Evolutionary conservation across 1,139 yeast species (phyloP), one percentile per base, ranked within the genome.

Genomic region (Blastobotrys indianensis): DNA sequence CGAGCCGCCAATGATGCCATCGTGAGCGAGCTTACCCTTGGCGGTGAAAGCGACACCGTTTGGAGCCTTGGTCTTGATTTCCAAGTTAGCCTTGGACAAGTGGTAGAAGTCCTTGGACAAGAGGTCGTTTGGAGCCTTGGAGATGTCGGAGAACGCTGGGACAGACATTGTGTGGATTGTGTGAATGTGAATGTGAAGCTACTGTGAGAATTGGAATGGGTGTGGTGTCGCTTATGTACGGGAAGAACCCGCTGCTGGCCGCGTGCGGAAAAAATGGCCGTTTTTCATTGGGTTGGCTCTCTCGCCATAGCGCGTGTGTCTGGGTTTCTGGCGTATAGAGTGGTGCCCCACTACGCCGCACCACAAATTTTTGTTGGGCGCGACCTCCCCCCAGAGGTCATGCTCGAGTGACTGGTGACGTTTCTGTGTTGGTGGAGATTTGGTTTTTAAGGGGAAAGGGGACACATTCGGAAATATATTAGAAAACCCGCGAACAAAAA

Each of bases 31-130:
- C 75, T 86, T 87, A 69, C 96, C 97, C 76, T 86, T 87, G 66
- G 87, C 88, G 63, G 94, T 80, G 80, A 92, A 92, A 51, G 88
- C 79, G 52, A 92, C 97, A 61, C 97, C 97, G 69, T 88, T 90
- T 68, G 97, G 95, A 61, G 98, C 96, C 59, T 79, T 78, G 58
- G 97, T 82, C 76, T 86, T 85, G 64, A 90, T 82, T 65, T 87
- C 96, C 61, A 92, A 78, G 53, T 94, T 74, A 58, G 94, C 94
- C 55, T 92, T 85, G 57, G 94, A 74, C 60, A 78, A 74, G 76
- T 90, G 97, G 84, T 77, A 94, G 80, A 87, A 92, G 72, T 92
- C 98, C 72, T 77, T 84, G 74, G 79, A 78, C 68, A 92, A 79
- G 64, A 92, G 79, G 72, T 85, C 94, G 76, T 85, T 86, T 72